A percentile compares a stretch with the other conserved stretches of the same genome.
phyloP scores from a whole-genome alignment of 2,329 filamentous ascomycete species.

The Bertia moriformis region DNA sequence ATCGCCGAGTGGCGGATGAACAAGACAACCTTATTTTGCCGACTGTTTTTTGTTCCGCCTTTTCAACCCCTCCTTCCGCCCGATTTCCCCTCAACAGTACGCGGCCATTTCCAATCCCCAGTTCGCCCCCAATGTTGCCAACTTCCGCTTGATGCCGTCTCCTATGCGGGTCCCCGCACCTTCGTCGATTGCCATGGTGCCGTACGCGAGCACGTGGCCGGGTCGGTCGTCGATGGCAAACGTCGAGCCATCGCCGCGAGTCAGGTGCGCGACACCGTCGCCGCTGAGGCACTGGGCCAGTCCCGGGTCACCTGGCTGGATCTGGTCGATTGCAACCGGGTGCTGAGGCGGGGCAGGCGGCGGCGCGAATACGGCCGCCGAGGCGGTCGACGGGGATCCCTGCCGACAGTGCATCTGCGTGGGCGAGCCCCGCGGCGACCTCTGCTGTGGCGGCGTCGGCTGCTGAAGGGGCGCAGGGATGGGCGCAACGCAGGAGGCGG shows the following conservation, averaged over 20 bases:
- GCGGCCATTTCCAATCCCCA: constrained; percentile 22
- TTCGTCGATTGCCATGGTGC: constrained; percentile 20
- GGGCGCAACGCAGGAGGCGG: no score
- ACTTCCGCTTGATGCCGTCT: constrained; percentile 29
- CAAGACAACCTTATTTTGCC: no score
- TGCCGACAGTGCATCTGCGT: not conserved
- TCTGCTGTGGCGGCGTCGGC: not conserved
- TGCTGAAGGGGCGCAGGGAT: not conserved
- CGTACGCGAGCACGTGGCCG: constrained; percentile 21
- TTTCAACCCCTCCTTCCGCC: no score
- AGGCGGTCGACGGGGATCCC: not conserved
- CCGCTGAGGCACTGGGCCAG: constrained; percentile 19
- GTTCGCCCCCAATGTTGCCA: constrained; percentile 18
- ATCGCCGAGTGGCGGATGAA: no score
- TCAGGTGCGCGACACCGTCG: constrained; percentile 20
- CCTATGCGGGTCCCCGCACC: constrained; percentile 25
- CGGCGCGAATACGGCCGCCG: not conserved
- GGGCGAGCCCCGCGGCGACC: not conserved
- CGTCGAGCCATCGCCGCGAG: constrained; percentile 14
- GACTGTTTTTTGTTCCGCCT: no score
- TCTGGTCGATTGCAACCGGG: constrained; percentile 21
- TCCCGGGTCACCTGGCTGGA: constrained; percentile 20
- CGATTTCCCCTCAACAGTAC: no score
- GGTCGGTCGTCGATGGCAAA: constrained; percentile 20
- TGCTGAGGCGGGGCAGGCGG: no score